These are phyloP conservation scores for Schwanniomyces vanrijiae DNA, from an alignment of 805 yeast genomes.

Conservation along the genomic window DNA sequence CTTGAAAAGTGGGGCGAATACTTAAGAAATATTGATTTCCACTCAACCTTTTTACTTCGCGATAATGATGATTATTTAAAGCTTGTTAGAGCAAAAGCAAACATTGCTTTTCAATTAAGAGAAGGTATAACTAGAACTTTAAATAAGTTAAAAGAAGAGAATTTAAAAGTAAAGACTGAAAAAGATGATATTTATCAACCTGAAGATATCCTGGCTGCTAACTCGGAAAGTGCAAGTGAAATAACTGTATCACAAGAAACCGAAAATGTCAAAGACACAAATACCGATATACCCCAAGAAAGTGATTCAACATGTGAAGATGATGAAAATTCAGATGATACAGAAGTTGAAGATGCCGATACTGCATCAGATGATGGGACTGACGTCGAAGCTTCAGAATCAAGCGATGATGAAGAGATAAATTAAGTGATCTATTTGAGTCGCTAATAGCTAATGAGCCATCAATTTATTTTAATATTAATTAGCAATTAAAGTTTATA, in stretches of 20 bases:
- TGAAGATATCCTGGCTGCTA: background rate
- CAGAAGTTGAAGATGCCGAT: background rate
- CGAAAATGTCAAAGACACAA: background rate
- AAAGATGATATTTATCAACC: background rate
- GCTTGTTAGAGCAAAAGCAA: conserved; percentile 43
- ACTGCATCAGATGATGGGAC: background rate
- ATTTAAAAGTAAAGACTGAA: background rate
- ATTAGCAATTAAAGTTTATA: background rate
- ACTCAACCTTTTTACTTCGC: conserved; percentile 49
- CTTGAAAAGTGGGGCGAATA: conserved; percentile 35
- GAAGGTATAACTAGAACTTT: conserved; percentile 19
- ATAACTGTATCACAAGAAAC: background rate
- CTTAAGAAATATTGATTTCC: conserved; percentile 39
- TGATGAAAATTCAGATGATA: background rate
- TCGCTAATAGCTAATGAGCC: background rate
- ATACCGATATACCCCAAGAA: background rate
- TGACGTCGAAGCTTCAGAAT: background rate
- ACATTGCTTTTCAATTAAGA: conserved; percentile 41
- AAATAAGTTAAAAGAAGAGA: background rate
- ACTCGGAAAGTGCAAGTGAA: background rate
- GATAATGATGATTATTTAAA: conserved; percentile 62
- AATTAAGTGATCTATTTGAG: background rate
- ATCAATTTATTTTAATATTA: background rate
- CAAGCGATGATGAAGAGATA: background rate
- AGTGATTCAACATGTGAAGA: background rate